Evolutionary conservation across 2,329 filamentous ascomycete genomes (phyloP).

Genomic region (Neofusicoccum kwambonambiense): DNA sequence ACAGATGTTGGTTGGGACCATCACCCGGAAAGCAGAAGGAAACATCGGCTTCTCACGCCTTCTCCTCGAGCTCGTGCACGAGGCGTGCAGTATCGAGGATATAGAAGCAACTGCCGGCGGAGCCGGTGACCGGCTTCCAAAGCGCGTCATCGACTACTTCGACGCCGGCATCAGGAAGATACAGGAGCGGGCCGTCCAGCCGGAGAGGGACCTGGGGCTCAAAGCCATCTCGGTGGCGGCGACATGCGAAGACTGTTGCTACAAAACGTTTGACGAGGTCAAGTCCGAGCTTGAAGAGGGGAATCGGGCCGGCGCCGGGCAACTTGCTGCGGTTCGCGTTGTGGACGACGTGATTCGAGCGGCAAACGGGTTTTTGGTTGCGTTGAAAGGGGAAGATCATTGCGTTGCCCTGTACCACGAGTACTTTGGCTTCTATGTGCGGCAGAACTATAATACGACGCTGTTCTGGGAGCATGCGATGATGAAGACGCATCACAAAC

Average conservation of each 20-base stretch:
- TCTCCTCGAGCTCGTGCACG: not conserved
- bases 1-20: not conserved
- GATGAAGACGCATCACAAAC: not conserved
- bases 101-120: not conserved
- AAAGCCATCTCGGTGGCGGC: slow-evolving; percentile 6
- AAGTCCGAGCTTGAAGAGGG: not conserved
- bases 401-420: not conserved
- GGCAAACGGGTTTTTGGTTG: not conserved
- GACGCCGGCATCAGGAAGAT: not conserved
- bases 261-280: not conserved
- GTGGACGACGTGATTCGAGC: not conserved
- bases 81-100: not conserved
- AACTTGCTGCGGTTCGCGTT: not conserved
- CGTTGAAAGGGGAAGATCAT: not conserved
- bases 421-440: not conserved
- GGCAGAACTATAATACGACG: not conserved
- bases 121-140: not conserved
- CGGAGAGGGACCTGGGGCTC: not conserved
- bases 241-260: not conserved
- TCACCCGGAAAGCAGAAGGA: not conserved
- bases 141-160: slow-evolving; percentile 5
- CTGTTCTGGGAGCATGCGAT: not conserved
- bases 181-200: not conserved
- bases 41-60: not conserved
- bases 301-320: not conserved